Evolutionary conservation across 768 basidiomycete genomes (phyloP).

Genomic region (Russula sp.): DNA sequence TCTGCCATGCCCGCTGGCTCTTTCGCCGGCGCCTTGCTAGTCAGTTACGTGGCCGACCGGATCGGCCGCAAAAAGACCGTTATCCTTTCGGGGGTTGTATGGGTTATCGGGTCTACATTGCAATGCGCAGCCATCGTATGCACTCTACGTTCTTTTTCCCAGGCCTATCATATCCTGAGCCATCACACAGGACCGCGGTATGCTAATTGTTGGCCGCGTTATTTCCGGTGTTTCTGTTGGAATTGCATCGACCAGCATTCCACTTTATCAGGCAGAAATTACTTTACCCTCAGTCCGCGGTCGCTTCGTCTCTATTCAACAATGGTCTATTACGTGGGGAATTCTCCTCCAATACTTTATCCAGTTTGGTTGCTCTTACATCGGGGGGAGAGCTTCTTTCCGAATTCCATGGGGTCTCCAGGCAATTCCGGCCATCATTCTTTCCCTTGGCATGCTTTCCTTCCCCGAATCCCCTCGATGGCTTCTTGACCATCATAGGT

Average conservation of each 20-base stretch:
- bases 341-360: constrained; percentile 19
- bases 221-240: constrained; percentile 35
- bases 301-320: constrained; percentile 63
- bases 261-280: constrained; percentile 65
- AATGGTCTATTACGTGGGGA: constrained; percentile 47
- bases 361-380: constrained; percentile 52
- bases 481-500: constrained; percentile 62
- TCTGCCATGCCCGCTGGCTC: constrained; percentile 78
- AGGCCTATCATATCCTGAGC: constrained; percentile 5
- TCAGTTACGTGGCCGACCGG: constrained; percentile 59
- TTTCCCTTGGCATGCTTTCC: constrained; percentile 61
- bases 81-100: constrained; percentile 63
- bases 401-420: constrained; percentile 80
- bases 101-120: constrained; percentile 70
- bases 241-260: constrained; percentile 52
- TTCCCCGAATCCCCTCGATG: constrained; percentile 74
- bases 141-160: constrained; percentile 8
- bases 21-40: constrained; percentile 60
- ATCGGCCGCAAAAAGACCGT: constrained; percentile 65
- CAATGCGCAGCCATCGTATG: constrained; percentile 57
- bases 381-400: constrained; percentile 68
- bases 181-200: constrained; percentile 55
- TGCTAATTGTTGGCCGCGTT: constrained; percentile 49
- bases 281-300: constrained; percentile 19
- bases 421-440: constrained; percentile 71